Evolutionary conservation across 768 basidiomycete species (phyloP).

Genomic region (Aureoboletus auriporus): DNA sequence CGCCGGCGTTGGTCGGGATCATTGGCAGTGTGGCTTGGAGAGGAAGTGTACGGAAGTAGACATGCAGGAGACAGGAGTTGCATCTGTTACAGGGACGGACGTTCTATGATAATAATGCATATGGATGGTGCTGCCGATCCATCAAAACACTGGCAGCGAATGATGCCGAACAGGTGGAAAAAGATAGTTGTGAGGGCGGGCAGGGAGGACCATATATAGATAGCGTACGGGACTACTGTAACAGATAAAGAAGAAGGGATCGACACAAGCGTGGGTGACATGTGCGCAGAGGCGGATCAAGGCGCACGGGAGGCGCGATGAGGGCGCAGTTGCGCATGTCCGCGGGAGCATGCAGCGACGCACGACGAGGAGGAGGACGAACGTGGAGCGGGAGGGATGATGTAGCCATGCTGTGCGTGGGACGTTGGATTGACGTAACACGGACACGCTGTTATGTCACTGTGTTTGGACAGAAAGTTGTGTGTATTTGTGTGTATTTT

Average conservation of each 20-base stretch:
- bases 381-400: slow-evolving; percentile 1
- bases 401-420: slow-evolving; percentile 28
- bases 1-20: slow-evolving; percentile 8
- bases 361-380: not conserved
- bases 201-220: too few species aligned
- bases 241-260: too few species aligned
- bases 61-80: not conserved
- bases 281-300: not conserved
- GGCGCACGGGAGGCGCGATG: slow-evolving; percentile 4
- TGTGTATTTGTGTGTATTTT: slow-evolving; percentile 10
- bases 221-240: too few species aligned
- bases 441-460: slow-evolving; percentile 30
- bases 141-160: slow-evolving; percentile 7
- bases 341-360: not conserved
- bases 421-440: slow-evolving; percentile 28
- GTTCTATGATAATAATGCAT: not conserved
- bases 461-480: slow-evolving; percentile 13
- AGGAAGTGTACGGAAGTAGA: too few species aligned
- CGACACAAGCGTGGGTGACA: too few species aligned
- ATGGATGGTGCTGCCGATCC: slow-evolving; percentile 5
- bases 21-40: slow-evolving; percentile 9
- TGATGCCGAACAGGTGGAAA: too few species aligned
- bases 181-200: too few species aligned
- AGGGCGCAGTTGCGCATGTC: slow-evolving; percentile 13
- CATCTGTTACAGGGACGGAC: slow-evolving; percentile 10